These are phyloP conservation scores for Clohesyomyces aquaticus DNA, from an alignment of 495 filamentous ascomycete genomes.

Conservation along the genomic window DNA sequence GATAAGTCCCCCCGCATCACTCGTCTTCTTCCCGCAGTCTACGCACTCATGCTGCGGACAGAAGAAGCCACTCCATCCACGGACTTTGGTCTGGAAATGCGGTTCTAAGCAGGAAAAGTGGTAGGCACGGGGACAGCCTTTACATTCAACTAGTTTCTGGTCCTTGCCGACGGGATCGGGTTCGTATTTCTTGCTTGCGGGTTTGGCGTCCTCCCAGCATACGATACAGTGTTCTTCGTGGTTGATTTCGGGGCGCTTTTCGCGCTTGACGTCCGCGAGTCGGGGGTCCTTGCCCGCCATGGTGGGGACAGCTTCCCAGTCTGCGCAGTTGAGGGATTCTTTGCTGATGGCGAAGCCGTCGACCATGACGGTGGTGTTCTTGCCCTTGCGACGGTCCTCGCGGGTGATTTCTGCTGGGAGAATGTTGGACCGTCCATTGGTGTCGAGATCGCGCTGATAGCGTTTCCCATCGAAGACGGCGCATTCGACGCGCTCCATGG, in stretches of 20 bases:
- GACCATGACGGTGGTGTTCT: slow-evolving; percentile 64
- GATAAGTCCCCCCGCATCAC: slow-evolving; percentile 62
- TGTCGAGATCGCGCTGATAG: slow-evolving; percentile 45
- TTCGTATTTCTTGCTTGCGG: slow-evolving; percentile 41
- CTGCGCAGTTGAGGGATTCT: slow-evolving; percentile 57
- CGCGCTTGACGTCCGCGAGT: slow-evolving; percentile 52
- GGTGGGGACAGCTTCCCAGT: slow-evolving; percentile 63
- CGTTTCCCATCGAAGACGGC: slow-evolving; percentile 64
- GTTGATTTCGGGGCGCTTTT: slow-evolving; percentile 50
- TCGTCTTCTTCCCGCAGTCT: slow-evolving; percentile 59
- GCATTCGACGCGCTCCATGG: slow-evolving; percentile 63
- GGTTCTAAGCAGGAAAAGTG: slow-evolving; percentile 57
- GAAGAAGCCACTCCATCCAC: slow-evolving; percentile 50
- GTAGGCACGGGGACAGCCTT: slow-evolving; percentile 61
- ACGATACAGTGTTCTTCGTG: slow-evolving; percentile 62
- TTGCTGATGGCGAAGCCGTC: slow-evolving; percentile 65
- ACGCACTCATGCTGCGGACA: slow-evolving; percentile 65
- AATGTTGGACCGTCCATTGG: slow-evolving; percentile 42
- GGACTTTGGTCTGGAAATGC: slow-evolving; percentile 47
- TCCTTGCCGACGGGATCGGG: no score
- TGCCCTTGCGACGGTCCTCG: slow-evolving; percentile 57
- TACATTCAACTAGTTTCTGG: slow-evolving; percentile 57
- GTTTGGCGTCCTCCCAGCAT: slow-evolving; percentile 54
- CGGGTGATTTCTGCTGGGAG: slow-evolving; percentile 53
- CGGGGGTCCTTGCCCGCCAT: slow-evolving; percentile 59